phyloP scores from a whole-genome alignment of 768 basidiomycete species.

The Polyporus arcularius region DNA sequence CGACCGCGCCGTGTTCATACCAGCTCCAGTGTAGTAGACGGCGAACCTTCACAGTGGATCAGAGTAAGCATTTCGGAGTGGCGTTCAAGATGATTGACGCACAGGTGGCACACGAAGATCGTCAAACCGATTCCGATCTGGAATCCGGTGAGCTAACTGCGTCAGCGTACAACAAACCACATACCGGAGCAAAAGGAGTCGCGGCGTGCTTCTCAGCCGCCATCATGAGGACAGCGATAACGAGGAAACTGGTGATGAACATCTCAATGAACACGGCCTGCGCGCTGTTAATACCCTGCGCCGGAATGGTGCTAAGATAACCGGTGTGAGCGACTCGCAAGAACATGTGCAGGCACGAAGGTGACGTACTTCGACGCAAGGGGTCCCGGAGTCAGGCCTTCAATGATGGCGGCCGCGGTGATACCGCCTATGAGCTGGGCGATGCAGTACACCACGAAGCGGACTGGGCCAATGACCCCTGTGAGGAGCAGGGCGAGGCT shows the following conservation, averaged over 20 bases:
- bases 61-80: not conserved
- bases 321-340: slow-evolving; percentile 5
- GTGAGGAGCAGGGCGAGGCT: slow-evolving; percentile 59
- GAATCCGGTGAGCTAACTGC: not conserved
- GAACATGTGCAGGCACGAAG: not conserved
- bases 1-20: slow-evolving; percentile 68
- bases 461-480: slow-evolving; percentile 53
- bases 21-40: slow-evolving; percentile 63
- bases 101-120: slow-evolving; percentile 64
- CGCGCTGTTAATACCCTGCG: slow-evolving; percentile 46
- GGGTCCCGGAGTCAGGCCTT: slow-evolving; percentile 54
- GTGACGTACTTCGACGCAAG: slow-evolving; percentile 53
- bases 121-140: slow-evolving; percentile 69
- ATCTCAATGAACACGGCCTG: slow-evolving; percentile 74
- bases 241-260: slow-evolving; percentile 62
- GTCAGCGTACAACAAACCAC: slow-evolving; percentile 3
- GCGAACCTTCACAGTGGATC: slow-evolving; percentile 44
- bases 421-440: slow-evolving; percentile 66
- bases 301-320: slow-evolving; percentile 46
- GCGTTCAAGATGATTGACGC: slow-evolving; percentile 18
- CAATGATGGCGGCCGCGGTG: slow-evolving; percentile 55
- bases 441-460: slow-evolving; percentile 59
- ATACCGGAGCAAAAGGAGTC: slow-evolving; percentile 69
- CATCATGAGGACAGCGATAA: slow-evolving; percentile 69
- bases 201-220: slow-evolving; percentile 69